Evolutionary conservation across 169 alveolate genomes (phyloP), one percentile per base, ranked within the genome.

Genomic region (Plasmodium vinckei): DNA sequence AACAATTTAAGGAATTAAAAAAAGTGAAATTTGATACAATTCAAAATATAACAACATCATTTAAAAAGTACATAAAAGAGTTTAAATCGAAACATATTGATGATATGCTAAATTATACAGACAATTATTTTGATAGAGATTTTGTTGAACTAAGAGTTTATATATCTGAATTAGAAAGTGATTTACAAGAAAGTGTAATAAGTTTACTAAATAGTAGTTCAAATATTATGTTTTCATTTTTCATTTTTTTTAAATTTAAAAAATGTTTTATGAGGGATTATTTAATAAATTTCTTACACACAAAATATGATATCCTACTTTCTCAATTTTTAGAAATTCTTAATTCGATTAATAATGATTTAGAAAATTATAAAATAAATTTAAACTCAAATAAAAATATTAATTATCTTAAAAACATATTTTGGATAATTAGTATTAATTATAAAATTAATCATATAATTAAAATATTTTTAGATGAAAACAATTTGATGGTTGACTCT

Each of bases 61-160:
- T 97, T 94, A 95, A 96, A 87, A 94, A 92, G 56, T 92, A 94
- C 70, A 95, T 96, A 82, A 96, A 95, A 44, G 89, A 72, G 17
- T 68, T 70, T 79, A 92, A 67, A 77, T 46, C 86, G 39, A 82
- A 75, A 63, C 89, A 72, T 61, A 87, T 64, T 47, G 98, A 97
- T 69, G 98, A 97, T 92, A 96, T 98, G 69, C 92, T 98, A 68
- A 98, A 98, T 87, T 97, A 95, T 92, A 95, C 93, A 72, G 95
- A 96, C 92, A 98, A 97, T 73, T 96, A 97, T 59, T 98, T 98
- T 88, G 99, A 98, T 93, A 96, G 99, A 89, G 99, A 97, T 88
- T 98, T 96, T 92, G 99, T 98, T 47, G 99, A 97, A 93, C 97
- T 98, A 94, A 96, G 98, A 72, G 98, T 97, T 21, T 97, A 97